Evolutionary conservation across 2,329 filamentous ascomycete genomes (phyloP), one percentile per base, ranked within the genome.

Genomic region (Fusarium staphyleae): DNA sequence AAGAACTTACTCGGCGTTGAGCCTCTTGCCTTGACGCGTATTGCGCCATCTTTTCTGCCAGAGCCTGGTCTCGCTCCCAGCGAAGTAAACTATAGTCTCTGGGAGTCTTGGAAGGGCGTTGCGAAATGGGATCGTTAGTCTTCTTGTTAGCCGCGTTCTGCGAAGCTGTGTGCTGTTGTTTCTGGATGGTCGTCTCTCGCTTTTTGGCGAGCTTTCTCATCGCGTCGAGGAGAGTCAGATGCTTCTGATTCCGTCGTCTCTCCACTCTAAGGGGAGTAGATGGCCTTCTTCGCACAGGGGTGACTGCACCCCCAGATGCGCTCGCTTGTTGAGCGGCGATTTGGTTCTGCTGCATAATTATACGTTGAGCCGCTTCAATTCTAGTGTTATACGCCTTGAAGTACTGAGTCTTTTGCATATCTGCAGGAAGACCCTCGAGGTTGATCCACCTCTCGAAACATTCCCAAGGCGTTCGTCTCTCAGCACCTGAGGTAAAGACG

Each of bases 401-500:
- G 71, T 98, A 99, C 36, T 93, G 89, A 1, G 91, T 96, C 76
- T 96, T 96, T 14, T 89, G 87, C 88, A 98, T 96, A 62, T 99
- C 95, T 10, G 88, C 85, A 4, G 95, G 93, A 30, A 97, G 79
- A 1, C 93, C 92, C 75, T 98, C 95, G 11, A 98, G 78, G 63
- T 90, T 87, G 48, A 97, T 89, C 93, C 93, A 99, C 35, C 95
- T 85, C 74, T 99, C 95, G 66, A 99, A 99, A 70, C 95, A 99
- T 75, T 99, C 95, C 95, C 95, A 99, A 0, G 93, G 92, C 3
- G 93, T 98, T 40, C 95, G 85, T 57, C 95, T 84, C 70, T 98
- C 93, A 10, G 91, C 87, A 2, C 91, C 91, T 15, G 93, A 93
- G n/a, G 86, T 83, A 68, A 91, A 96, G 12, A 87, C 72, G 0